These are phyloP conservation scores for Neurospora hispaniola DNA, from an alignment of 495 filamentous ascomycete species.

Conservation along the genomic window DNA sequence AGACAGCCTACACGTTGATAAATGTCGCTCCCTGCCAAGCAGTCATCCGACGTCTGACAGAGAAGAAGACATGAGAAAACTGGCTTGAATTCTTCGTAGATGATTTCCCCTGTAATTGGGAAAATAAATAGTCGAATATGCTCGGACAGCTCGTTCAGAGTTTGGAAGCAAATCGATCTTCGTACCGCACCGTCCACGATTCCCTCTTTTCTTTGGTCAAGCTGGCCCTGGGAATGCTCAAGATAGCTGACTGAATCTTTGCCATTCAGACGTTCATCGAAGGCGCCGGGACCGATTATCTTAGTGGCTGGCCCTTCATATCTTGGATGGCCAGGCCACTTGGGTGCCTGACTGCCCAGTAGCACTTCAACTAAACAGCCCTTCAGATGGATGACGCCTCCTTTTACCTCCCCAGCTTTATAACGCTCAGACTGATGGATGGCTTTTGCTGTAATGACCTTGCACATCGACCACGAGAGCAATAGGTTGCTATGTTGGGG, in stretches of 20 bases:
- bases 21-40: neutral
- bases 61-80: neutral
- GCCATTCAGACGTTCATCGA: neutral
- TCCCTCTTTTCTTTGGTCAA: neutral
- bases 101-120: neutral
- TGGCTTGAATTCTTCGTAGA: no score
- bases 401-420: neutral
- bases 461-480: neutral
- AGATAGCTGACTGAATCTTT: neutral
- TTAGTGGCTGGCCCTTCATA: neutral
- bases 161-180: neutral
- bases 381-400: neutral
- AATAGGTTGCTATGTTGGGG: no score
- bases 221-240: neutral
- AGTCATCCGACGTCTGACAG: neutral
- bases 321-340: neutral
- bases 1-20: neutral
- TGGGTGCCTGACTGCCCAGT: neutral
- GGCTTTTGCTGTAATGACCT: neutral
- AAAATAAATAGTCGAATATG: neutral
- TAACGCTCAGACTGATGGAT: neutral
- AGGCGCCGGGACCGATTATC: neutral
- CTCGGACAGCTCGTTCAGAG: neutral
- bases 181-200: neutral
- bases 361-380: neutral